phyloP scores from a whole-genome alignment of 768 basidiomycete species.

The Leccinum imitatum region DNA sequence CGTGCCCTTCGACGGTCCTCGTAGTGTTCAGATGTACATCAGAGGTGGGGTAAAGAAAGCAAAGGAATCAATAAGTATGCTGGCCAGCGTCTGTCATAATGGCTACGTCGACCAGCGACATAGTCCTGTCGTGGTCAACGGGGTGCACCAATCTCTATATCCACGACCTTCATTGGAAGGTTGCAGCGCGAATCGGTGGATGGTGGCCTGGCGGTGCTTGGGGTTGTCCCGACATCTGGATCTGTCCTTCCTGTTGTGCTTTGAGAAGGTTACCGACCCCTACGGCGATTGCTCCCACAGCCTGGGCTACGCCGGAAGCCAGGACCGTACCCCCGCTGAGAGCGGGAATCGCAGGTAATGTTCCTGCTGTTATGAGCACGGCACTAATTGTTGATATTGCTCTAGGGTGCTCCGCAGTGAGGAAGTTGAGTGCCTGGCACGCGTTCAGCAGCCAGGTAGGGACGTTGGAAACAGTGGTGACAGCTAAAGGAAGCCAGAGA shows the following conservation, averaged over 20 bases:
- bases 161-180: slow-evolving; percentile 23
- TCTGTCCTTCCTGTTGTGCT: slow-evolving; percentile 44
- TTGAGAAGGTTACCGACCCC: slow-evolving; percentile 64
- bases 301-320: slow-evolving; percentile 72
- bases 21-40: slow-evolving; percentile 13
- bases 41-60: slow-evolving; percentile 6
- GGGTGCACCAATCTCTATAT: neutral
- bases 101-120: slow-evolving; percentile 26
- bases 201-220: slow-evolving; percentile 23
- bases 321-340: slow-evolving; percentile 71
- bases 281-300: slow-evolving; percentile 75
- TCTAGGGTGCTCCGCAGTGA: slow-evolving; percentile 74
- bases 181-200: slow-evolving; percentile 31
- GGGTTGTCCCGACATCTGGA: slow-evolving; percentile 25
- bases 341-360: slow-evolving; percentile 69
- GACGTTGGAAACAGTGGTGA: slow-evolving; percentile 53
- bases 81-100: slow-evolving; percentile 16
- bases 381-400: slow-evolving; percentile 73
- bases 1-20: slow-evolving; percentile 8
- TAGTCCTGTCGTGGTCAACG: slow-evolving; percentile 9
- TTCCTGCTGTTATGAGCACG: slow-evolving; percentile 76
- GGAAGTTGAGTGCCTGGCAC: slow-evolving; percentile 69
- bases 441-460: slow-evolving; percentile 79
- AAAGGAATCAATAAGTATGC: slow-evolving; percentile 22
- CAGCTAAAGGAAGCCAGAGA: slow-evolving; percentile 24